phyloP scores from a whole-genome alignment of 139 green algal genomes.

The Auxenochlorella pyrenoidosa region DNA sequence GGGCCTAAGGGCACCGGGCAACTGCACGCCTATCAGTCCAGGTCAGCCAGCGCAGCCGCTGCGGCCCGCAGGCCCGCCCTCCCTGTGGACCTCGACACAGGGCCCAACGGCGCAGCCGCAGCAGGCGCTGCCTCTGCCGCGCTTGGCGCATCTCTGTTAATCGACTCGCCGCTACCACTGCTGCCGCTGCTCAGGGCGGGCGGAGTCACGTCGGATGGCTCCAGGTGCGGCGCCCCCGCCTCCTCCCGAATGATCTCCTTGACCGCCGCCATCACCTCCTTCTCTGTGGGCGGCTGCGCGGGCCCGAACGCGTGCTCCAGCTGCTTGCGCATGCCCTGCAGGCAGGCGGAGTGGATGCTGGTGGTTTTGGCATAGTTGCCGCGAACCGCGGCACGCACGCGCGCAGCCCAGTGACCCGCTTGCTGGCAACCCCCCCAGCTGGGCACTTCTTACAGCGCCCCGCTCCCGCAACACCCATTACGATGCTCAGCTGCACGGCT shows the following conservation, averaged over 20 bases:
- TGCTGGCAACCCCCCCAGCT: neutral
- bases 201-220: too few species aligned
- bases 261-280: conserved; percentile 25
- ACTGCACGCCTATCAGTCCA: too few species aligned
- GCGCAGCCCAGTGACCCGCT: neutral
- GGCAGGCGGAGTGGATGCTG: neutral
- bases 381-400: neutral
- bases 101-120: neutral
- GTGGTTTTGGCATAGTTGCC: too few species aligned
- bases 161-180: neutral
- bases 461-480: too few species aligned
- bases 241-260: conserved; percentile 40
- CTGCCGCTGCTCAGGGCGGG: neutral
- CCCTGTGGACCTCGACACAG: neutral
- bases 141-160: neutral
- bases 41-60: conserved; percentile 2
- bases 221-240: neutral
- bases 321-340: conserved; percentile 25
- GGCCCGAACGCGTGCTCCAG: conserved; percentile 33
- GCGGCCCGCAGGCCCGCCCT: neutral
- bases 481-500: too few species aligned
- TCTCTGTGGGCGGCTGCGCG: conserved; percentile 2
- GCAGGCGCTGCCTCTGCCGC: neutral
- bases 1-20: too few species aligned
- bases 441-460: too few species aligned